Percentiles rank a stretch among this genome's conserved stretches.
Evolutionary conservation across 2,329 filamentous ascomycete species (phyloP).

Genomic region (Hirsutella thompsonii): DNA sequence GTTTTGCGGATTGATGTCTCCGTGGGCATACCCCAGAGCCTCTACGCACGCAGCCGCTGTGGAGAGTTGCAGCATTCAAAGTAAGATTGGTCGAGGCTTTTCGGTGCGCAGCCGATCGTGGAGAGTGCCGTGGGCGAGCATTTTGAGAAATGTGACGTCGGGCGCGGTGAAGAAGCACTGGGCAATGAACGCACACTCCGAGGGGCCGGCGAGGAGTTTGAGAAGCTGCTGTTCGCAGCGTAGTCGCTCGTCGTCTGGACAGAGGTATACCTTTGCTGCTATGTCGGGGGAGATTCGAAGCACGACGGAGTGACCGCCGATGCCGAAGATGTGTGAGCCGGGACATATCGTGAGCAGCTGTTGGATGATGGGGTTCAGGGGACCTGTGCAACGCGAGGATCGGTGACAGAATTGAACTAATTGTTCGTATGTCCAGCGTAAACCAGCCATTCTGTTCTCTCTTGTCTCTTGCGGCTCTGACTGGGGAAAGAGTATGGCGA

Average conservation of each 20-base stretch:
- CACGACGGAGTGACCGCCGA: slow-evolving; percentile 8
- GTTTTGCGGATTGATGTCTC: slow-evolving; percentile 9
- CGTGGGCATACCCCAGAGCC: slow-evolving; percentile 7
- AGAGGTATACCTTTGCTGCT: slow-evolving; percentile 7
- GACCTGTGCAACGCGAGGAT: background rate
- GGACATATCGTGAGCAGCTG: slow-evolving; percentile 5
- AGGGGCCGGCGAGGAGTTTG: slow-evolving; percentile 4
- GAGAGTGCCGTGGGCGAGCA: slow-evolving; percentile 6
- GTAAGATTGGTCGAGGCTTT: slow-evolving; percentile 4
- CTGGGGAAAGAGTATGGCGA: too few species aligned
- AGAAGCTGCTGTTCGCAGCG: slow-evolving; percentile 8
- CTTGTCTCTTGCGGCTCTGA: too few species aligned
- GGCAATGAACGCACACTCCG: slow-evolving; percentile 4
- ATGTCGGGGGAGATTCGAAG: slow-evolving; percentile 6
- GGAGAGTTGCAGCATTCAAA: slow-evolving; percentile 8
- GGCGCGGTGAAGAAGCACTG: slow-evolving; percentile 4
- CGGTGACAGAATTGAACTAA: background rate
- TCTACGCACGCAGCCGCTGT: slow-evolving; percentile 6
- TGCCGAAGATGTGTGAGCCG: slow-evolving; percentile 5
- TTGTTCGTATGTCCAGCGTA: background rate
- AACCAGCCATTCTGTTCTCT: background rate
- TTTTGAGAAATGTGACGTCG: slow-evolving; percentile 8
- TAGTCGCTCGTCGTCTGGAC: slow-evolving; percentile 6
- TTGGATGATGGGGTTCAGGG: slow-evolving; percentile 6
- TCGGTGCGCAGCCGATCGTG: slow-evolving; percentile 5